Evolutionary conservation across 2,329 filamentous ascomycete genomes (phyloP).

Genomic region (Aspergillus caelatus): DNA sequence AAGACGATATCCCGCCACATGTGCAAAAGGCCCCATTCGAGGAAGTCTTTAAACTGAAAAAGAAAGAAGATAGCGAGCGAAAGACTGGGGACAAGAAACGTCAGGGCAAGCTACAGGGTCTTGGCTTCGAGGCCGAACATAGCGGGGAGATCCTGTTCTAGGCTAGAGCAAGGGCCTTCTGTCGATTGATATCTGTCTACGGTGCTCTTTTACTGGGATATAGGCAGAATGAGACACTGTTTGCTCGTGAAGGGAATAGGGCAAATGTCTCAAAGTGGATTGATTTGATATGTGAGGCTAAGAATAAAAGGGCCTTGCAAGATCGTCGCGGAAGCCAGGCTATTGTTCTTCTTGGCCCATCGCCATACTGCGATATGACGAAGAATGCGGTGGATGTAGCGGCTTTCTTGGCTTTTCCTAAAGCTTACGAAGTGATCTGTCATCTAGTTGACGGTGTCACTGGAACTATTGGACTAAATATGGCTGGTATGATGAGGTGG

Average conservation of each 20-base stretch:
- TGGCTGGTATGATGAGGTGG: background rate
- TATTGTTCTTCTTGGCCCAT: slow-evolving; percentile 2
- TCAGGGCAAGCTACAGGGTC: slow-evolving; percentile 69
- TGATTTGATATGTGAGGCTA: slow-evolving; percentile 3
- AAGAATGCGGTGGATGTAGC: background rate
- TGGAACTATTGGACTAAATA: background rate
- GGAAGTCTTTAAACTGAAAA: slow-evolving; percentile 72
- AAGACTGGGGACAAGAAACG: slow-evolving; percentile 74
- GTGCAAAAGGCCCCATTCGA: slow-evolving; percentile 69
- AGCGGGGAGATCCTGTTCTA: slow-evolving; percentile 73
- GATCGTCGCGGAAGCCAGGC: background rate
- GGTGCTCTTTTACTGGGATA: background rate
- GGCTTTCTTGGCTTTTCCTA: background rate
- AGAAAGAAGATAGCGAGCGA: slow-evolving; percentile 69
- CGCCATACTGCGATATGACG: background rate
- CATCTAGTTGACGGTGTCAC: background rate
- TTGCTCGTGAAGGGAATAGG: background rate
- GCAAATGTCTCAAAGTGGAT: background rate
- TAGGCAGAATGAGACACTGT: background rate
- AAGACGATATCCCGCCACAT: slow-evolving; percentile 78
- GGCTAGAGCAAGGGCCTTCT: slow-evolving; percentile 23
- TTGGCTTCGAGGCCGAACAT: slow-evolving; percentile 89
- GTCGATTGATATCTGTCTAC: background rate
- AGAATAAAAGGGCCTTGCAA: background rate
- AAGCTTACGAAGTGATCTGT: background rate